A percentile compares a stretch with the other conserved stretches of the same genome.
Evolutionary conservation across 345 rosid species (phyloP).

Genomic region (Geranium brycei): DNA sequence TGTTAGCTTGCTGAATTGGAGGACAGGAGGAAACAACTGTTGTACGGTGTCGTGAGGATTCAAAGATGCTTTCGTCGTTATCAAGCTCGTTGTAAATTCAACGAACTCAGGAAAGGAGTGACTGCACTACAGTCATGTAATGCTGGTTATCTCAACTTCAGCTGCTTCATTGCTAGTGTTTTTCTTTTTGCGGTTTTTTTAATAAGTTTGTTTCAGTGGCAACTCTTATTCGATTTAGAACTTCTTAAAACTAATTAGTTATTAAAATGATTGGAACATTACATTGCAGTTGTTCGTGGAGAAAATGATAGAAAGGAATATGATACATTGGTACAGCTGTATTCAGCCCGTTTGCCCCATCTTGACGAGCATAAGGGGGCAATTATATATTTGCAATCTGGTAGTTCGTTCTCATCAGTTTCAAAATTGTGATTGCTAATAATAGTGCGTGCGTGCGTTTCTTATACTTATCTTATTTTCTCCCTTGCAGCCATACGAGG

Average conservation of each 20-base stretch:
- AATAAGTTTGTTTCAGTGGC: too few relatives aligned
- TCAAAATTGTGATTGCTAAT: constrained; percentile 1
- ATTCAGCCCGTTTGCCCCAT: constrained; percentile 18
- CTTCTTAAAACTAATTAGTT: neutral
- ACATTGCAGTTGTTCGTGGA: constrained; percentile 59
- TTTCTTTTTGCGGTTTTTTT: too few relatives aligned
- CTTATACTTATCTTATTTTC: constrained; percentile 8
- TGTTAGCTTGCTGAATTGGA: constrained; percentile 61
- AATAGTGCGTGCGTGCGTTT: too few relatives aligned
- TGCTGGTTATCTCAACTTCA: too few relatives aligned
- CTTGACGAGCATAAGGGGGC: constrained; percentile 27
- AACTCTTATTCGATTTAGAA: neutral
- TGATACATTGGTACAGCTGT: constrained; percentile 16
- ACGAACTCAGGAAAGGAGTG: constrained; percentile 40
- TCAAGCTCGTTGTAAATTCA: constrained; percentile 37
- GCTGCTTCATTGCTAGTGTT: too few relatives aligned
- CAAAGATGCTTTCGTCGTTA: constrained; percentile 64
- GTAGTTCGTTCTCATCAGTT: constrained; percentile 25
- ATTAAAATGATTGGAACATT: constrained; percentile 6
- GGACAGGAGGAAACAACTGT: constrained; percentile 44
- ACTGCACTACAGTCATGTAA: constrained; percentile 69
- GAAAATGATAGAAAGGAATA: constrained; percentile 40
- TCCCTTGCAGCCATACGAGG: constrained; percentile 64
- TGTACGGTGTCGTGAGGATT: constrained; percentile 45
- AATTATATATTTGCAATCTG: constrained; percentile 59